These are phyloP conservation scores for Pseudozyma pruni DNA, from an alignment of 1,284 basidiomycete genomes.

Conservation along the genomic window DNA sequence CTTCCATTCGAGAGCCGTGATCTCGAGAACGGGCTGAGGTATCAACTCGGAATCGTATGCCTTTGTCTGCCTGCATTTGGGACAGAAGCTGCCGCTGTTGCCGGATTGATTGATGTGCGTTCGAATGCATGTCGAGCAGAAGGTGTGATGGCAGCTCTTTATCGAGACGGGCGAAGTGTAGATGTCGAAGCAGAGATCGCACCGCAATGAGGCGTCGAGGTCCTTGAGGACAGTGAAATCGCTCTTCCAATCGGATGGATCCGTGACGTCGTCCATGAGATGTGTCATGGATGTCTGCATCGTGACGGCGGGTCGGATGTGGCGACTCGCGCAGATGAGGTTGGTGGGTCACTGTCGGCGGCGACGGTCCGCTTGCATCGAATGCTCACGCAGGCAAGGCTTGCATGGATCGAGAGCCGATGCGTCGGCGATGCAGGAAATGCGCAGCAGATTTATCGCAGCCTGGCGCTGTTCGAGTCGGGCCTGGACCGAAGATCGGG, in stretches of 20 bases:
- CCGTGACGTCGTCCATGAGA: conserved; percentile 52
- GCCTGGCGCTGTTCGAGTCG: neutral
- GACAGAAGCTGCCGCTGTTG: conserved; percentile 57
- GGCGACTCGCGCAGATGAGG: neutral
- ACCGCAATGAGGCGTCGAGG: conserved; percentile 58
- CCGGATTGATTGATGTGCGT: conserved; percentile 65
- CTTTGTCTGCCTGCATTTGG: conserved; percentile 64
- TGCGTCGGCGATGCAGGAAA: neutral
- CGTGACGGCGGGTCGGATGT: neutral
- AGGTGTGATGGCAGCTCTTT: conserved; percentile 60
- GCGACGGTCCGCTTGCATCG: too few relatives aligned
- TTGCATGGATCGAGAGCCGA: too few relatives aligned
- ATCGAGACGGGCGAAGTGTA: conserved; percentile 62
- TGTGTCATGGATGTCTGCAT: conserved; percentile 22
- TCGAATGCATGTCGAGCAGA: conserved; percentile 65
- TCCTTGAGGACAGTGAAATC: conserved; percentile 47
- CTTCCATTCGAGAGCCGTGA: conserved; percentile 58
- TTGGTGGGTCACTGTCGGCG: too few relatives aligned
- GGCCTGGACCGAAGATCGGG: neutral
- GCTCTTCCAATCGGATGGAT: conserved; percentile 61
- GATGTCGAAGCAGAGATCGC: conserved; percentile 64
- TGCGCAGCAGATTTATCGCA: neutral
- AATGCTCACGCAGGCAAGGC: too few relatives aligned
- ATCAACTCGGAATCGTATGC: conserved; percentile 62
- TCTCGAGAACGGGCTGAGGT: conserved; percentile 56